Evolutionary conservation across 192 early-diverging fungal genomes (phyloP), one percentile per base, ranked within the genome.

Genomic region (Phlyctochytrium planicorne): DNA sequence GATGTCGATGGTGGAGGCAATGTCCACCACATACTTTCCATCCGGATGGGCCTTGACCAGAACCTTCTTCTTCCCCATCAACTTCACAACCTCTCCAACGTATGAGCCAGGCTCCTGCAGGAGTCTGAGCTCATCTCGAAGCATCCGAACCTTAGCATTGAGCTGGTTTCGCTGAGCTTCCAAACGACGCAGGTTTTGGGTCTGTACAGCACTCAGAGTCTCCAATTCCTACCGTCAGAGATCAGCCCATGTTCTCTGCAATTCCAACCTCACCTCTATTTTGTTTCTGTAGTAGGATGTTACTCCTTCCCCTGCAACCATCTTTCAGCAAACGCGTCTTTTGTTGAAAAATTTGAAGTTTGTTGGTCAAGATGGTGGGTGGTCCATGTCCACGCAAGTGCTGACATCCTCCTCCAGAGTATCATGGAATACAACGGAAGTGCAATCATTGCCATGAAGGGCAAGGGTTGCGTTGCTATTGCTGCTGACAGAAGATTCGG

Each of bases 391-490:
- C n/a, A n/a, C n/a, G n/a, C n/a, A n/a, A n/a, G n/a, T n/a, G n/a
- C n/a, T n/a, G n/a, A n/a, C n/a, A n/a, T n/a, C n/a, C n/a, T n/a
- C n/a, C n/a, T n/a, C n/a, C n/a, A n/a, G 78, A 70, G 67, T 37
- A 91, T 94, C 80, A 92, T 91, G 89, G 84, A 91, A 79, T 96
- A 96, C 75, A 97, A 97, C 84, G 97, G 97, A 70, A 89, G 89
- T 68, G 88, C 93, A 62, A 79, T 99, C 60, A 91, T 98, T 66
- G 96, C 94, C 60, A 97, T 99, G 95, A 87, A 86, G 40, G 97
- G 97, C 77, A 98, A 99, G 81, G 88, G 93, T 80, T 99, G 97
- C 75, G 95, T 99, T 12, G 97, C 95, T 33, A 97, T 99, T 71
- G 97, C 93, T 0, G 84, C 94, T 23, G 97, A 99, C 79, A 91